Evolutionary conservation across 2,329 filamentous ascomycete species (phyloP).

Genomic region (Fusarium tanahbumbuense): DNA sequence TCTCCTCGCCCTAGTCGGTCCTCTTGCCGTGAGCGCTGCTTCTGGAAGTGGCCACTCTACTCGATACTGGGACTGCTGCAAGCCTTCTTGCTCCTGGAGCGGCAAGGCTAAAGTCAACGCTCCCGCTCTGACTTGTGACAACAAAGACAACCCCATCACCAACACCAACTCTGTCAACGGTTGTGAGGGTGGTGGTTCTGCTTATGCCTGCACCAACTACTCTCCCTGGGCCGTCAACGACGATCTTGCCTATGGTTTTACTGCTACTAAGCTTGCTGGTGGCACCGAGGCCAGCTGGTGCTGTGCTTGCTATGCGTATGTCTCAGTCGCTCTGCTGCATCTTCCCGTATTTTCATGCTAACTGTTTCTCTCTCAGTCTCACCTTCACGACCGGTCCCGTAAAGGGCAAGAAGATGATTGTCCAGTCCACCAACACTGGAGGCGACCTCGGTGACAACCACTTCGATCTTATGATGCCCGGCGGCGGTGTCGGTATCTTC

Average conservation of each 20-base stretch:
- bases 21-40: constrained; percentile 43
- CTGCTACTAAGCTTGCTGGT: constrained; percentile 67
- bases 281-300: constrained; percentile 71
- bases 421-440: constrained; percentile 73
- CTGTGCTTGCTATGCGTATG: constrained; percentile 71
- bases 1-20: constrained; percentile 41
- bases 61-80: constrained; percentile 75
- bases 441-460: constrained; percentile 67
- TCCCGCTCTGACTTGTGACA: constrained; percentile 66
- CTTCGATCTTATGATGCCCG: constrained; percentile 68
- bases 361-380: constrained; percentile 48
- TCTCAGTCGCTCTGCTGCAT: not conserved
- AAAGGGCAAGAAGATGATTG: constrained; percentile 70
- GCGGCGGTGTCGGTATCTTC: constrained; percentile 66
- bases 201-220: constrained; percentile 72
- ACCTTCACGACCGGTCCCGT: constrained; percentile 64
- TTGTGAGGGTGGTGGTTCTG: constrained; percentile 68
- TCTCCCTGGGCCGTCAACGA: constrained; percentile 71
- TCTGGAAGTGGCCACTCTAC: constrained; percentile 46
- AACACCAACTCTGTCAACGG: constrained; percentile 62
- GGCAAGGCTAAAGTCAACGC: constrained; percentile 64
- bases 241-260: constrained; percentile 71
- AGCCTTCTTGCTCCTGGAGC: constrained; percentile 73
- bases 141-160: constrained; percentile 64
- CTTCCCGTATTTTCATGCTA: not conserved